These are phyloP conservation scores for Sindora glabra DNA, from an alignment of 306 rosid genomes.

Conservation along the genomic window DNA sequence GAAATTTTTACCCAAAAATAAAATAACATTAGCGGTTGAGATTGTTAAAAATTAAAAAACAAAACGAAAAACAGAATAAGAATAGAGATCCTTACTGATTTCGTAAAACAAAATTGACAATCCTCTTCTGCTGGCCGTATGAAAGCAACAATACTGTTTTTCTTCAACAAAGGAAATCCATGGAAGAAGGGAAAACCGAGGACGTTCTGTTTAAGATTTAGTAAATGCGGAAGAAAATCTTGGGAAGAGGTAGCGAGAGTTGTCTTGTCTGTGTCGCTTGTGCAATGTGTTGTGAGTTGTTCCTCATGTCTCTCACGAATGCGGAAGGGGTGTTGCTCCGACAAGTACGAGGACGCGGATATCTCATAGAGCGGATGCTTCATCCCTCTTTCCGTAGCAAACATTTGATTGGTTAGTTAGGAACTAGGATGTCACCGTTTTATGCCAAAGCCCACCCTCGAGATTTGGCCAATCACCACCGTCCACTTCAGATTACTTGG, in stretches of 20 bases:
- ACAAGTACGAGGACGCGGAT: constrained; percentile 27
- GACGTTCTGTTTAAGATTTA: no score
- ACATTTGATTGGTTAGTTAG: no score
- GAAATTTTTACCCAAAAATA: not conserved
- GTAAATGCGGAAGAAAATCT: not conserved
- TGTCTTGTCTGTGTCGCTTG: not conserved
- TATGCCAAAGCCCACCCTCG: no score
- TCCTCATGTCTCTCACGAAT: not conserved
- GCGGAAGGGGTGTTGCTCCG: constrained; percentile 4
- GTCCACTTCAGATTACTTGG: no score
- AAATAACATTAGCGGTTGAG: not conserved
- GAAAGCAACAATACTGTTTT: constrained; percentile 13
- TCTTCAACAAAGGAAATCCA: not conserved
- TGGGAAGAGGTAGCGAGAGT: not conserved
- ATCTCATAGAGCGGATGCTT: no score
- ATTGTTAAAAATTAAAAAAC: not conserved
- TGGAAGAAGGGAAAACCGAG: no score
- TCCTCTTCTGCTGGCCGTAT: not conserved
- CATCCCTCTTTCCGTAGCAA: not conserved
- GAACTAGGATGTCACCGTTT: no score
- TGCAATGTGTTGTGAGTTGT: not conserved
- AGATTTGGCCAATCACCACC: no score
- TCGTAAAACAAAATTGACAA: not conserved
- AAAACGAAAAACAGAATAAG: no score
- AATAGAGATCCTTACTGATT: constrained; percentile 23